Evolutionary conservation across 345 rosid species (phyloP), one percentile per base, ranked within the genome.

Genomic region (Odontarrhena argentea): DNA sequence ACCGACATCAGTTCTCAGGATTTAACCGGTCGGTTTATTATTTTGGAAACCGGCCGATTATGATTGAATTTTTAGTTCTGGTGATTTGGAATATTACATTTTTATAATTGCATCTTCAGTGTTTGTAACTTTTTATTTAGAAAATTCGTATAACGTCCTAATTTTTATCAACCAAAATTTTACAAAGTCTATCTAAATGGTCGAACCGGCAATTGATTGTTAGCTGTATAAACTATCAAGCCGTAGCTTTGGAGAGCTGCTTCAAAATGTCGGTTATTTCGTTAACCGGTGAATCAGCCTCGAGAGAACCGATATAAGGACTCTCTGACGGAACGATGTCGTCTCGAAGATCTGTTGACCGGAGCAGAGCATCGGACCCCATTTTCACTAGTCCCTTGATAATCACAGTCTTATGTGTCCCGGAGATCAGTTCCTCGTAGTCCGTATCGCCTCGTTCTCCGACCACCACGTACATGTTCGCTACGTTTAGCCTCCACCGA

Each of bases 371-470:
- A 38, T 83, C 89, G 0, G 89, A 90, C 12, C 96, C 94, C 45
- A 77, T 76, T 6, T 68, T 47, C 65, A 83, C 95, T 2, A 73
- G 74, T 3, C 83, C 87, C 56, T 88, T 85, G 68, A 90, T 59
- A 45, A 93, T 78, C 68, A 93, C 59, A 5, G 88, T 88, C 80
- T 83, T 90, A 60, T 93, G 98, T 13, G 91, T 76, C 2, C 98
- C 98, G 1, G 92, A 80, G 32, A 90, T 88, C 77, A 93, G 51
- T 37, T 90, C 96, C 55, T 93, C 96, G 1, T 86, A 84, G 70
- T 93, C 98, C 0, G 91, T 88, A 77, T 93, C 98, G 0, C 98
- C 97, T 0, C 63, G 79, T 74, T 90, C 98, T 1, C 98, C 98
- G 1, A 86, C 86, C 63, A 93, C 65, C 5, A 93, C 94, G 34